These are phyloP conservation scores for Fusarium annulatum DNA, from an alignment of 2,329 filamentous ascomycete species.

Conservation along the genomic window DNA sequence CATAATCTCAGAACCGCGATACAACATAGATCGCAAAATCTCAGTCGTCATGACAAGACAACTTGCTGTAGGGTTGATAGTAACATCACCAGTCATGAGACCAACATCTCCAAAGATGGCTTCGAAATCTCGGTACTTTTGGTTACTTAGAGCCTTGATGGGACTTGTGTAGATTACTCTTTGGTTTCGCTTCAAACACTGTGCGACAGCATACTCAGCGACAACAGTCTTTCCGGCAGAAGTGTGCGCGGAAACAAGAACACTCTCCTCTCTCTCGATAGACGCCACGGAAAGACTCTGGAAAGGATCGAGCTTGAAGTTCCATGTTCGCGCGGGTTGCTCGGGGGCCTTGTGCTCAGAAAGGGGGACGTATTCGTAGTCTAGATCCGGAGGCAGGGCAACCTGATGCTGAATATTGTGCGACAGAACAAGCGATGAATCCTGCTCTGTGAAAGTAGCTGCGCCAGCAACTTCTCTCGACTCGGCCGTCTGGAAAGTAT, in stretches of 20 bases:
- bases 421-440: constrained; percentile 82
- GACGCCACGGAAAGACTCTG: constrained; percentile 94
- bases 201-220: constrained; percentile 97
- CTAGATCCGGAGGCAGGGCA: constrained; percentile 89
- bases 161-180: constrained; percentile 99
- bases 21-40: constrained; percentile 98
- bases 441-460: constrained; percentile 72
- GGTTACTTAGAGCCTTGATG: constrained; percentile 98
- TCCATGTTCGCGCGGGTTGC: constrained; percentile 84
- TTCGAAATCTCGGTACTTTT: constrained; percentile 97
- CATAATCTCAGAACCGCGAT: constrained; percentile 98
- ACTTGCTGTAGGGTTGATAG: constrained; percentile 97
- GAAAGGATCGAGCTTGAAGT: constrained; percentile 96
- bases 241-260: constrained; percentile 95
- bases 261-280: constrained; percentile 95
- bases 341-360: constrained; percentile 92
- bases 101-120: constrained; percentile 97
- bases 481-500: constrained; percentile 94
- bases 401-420: constrained; percentile 99
- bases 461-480: constrained; percentile 89
- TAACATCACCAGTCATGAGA: constrained; percentile 98
- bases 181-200: constrained; percentile 97
- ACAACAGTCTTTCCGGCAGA: constrained; percentile 98
- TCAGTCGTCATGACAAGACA: constrained; percentile 99
- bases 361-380: constrained; percentile 95